phyloP scores from a whole-genome alignment of 1,139 yeast species.

The Debaryomycetaceae sp. region DNA sequence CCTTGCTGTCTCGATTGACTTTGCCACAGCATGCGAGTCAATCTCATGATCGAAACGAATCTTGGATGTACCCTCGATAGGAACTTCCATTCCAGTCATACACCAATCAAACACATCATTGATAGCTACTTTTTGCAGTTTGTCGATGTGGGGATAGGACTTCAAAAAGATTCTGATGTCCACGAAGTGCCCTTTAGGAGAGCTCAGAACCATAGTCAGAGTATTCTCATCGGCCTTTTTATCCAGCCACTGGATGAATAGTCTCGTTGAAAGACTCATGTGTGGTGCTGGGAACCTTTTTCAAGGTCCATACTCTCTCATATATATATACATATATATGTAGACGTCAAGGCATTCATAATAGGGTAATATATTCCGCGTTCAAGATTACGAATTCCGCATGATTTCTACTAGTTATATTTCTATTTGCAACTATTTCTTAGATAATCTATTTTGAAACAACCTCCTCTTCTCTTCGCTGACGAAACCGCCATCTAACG shows the following conservation, averaged over 20 bases:
- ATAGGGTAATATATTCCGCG: too few species aligned
- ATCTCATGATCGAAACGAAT: conserved; percentile 42
- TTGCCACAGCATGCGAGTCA: conserved; percentile 34
- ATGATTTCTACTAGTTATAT: too few species aligned
- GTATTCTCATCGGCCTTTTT: conserved; percentile 43
- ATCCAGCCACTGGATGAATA: conserved; percentile 54
- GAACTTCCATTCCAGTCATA: conserved; percentile 38
- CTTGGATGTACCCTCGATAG: conserved; percentile 22
- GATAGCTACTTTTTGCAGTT: conserved; percentile 7
- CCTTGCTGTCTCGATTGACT: conserved; percentile 18
- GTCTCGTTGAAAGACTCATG: conserved; percentile 40
- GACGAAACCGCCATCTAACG: conserved; percentile 39
- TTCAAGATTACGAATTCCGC: too few species aligned
- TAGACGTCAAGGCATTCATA: too few species aligned
- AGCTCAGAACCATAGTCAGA: conserved; percentile 49
- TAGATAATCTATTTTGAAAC: conserved; percentile 9
- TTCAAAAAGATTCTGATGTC: conserved; percentile 34
- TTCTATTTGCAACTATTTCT: neutral
- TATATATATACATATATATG: too few species aligned
- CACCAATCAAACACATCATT: conserved; percentile 34
- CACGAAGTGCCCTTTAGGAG: conserved; percentile 42
- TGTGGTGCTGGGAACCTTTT: neutral
- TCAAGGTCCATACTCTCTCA: too few species aligned
- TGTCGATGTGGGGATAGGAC: conserved; percentile 18
- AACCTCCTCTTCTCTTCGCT: conserved; percentile 18